Conservation (phyloP, 139 green algal species). For the Chlamydomonas asymmetrica region DNA sequence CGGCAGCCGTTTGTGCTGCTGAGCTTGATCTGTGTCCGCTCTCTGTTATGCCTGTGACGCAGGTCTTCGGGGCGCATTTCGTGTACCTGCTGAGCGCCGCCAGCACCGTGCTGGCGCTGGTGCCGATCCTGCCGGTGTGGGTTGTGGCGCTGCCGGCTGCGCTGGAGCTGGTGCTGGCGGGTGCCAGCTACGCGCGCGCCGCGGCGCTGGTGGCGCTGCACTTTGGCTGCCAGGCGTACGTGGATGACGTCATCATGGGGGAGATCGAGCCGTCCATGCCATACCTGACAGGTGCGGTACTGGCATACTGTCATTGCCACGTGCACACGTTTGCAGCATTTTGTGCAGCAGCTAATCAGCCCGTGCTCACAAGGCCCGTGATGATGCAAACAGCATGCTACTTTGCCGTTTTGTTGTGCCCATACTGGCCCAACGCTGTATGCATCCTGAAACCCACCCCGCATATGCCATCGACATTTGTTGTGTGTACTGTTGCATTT, state of each 20-base stretch:
- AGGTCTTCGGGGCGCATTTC: constrained; percentile 49
- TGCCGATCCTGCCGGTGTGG: constrained; percentile 65
- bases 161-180: constrained; percentile 43
- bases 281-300: background rate
- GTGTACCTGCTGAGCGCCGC: constrained; percentile 41
- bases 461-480: no score
- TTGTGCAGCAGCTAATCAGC: no score
- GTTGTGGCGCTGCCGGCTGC: constrained; percentile 56
- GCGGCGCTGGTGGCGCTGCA: constrained; percentile 38
- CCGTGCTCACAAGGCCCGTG: no score
- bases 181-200: background rate
- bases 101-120: constrained; percentile 45
- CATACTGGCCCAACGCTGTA: no score
- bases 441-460: no score
- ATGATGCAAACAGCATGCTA: no score
- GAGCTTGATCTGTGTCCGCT: background rate
- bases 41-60: constrained; percentile 6
- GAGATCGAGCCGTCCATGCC: constrained; percentile 5
- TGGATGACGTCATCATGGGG: constrained; percentile 9
- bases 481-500: no score
- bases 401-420: no score
- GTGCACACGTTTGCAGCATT: no score
- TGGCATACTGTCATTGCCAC: background rate
- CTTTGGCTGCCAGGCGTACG: constrained; percentile 30
- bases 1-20: background rate